phyloP scores from a whole-genome alignment of 2,329 filamentous ascomycete species.

The Fusarium oxysporum region DNA sequence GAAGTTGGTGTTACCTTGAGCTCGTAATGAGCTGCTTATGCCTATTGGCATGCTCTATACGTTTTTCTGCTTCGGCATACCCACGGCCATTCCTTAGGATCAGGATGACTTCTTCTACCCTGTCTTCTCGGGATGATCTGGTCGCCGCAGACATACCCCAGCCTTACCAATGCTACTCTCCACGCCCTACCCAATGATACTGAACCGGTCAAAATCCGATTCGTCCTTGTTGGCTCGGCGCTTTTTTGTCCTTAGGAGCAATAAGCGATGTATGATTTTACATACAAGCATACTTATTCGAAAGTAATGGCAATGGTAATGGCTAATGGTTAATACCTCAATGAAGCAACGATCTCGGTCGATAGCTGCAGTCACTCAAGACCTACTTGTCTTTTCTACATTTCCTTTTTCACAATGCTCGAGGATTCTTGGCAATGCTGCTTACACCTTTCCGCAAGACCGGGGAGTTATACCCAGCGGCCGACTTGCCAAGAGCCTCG shows the following conservation, averaged over 20 bases:
- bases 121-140: slow-evolving; percentile 10
- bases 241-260: slow-evolving; percentile 19
- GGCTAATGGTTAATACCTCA: slow-evolving; percentile 30
- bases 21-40: slow-evolving; percentile 52
- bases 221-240: slow-evolving; percentile 8
- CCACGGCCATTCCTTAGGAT: slow-evolving; percentile 1
- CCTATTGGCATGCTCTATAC: slow-evolving; percentile 43
- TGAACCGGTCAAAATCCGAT: slow-evolving; percentile 10
- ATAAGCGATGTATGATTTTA: slow-evolving; percentile 19
- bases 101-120: background rate
- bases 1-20: slow-evolving; percentile 68
- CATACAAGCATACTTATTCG: slow-evolving; percentile 6
- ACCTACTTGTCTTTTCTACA: background rate
- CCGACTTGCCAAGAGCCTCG: slow-evolving; percentile 12
- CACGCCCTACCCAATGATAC: slow-evolving; percentile 9
- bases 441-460: slow-evolving; percentile 13
- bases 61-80: slow-evolving; percentile 40
- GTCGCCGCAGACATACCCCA: slow-evolving; percentile 26
- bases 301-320: slow-evolving; percentile 31
- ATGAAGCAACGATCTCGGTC: slow-evolving; percentile 26
- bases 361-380: slow-evolving; percentile 11
- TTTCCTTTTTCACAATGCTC: slow-evolving; percentile 6
- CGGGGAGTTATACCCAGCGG: slow-evolving; percentile 22
- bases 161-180: slow-evolving; percentile 27
- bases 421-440: slow-evolving; percentile 22